Evolutionary conservation across 805 yeast genomes (phyloP).

Genomic region (Suhomyces prunicola): DNA sequence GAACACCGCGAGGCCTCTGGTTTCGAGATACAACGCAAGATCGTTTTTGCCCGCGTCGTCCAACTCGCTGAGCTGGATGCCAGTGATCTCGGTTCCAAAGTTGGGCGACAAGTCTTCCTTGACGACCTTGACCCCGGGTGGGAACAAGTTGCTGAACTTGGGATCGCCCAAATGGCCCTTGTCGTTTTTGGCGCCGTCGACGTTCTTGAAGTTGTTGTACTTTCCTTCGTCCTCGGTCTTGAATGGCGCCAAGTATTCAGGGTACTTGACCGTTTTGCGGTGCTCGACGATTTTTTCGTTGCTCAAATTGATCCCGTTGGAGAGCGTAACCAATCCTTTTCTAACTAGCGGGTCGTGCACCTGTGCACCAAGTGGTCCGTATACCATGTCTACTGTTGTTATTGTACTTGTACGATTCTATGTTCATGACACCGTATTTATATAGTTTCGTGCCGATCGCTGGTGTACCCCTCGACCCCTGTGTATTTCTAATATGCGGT

Average conservation of each 20-base stretch:
- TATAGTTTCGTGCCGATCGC: background rate
- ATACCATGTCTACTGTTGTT: background rate
- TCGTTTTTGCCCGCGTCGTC: slow-evolving; percentile 25
- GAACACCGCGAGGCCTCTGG: slow-evolving; percentile 25
- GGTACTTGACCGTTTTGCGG: slow-evolving; percentile 18
- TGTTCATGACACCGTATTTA: background rate
- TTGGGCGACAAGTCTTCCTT: slow-evolving; percentile 22
- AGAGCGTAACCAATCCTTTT: background rate
- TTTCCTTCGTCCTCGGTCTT: slow-evolving; percentile 17
- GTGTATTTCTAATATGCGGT: background rate
- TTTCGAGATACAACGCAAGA: slow-evolving; percentile 23
- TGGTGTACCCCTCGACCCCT: background rate
- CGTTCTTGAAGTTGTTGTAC: slow-evolving; percentile 17
- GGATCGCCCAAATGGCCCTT: slow-evolving; percentile 26
- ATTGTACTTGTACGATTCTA: background rate
- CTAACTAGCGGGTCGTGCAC: slow-evolving; percentile 6
- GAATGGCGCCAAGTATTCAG: slow-evolving; percentile 17
- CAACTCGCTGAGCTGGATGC: slow-evolving; percentile 23
- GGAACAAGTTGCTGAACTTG: slow-evolving; percentile 17
- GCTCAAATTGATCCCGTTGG: background rate
- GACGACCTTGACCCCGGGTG: slow-evolving; percentile 10
- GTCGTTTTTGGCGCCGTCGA: slow-evolving; percentile 20
- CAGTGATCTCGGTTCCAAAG: slow-evolving; percentile 25
- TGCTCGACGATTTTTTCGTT: slow-evolving; percentile 10
- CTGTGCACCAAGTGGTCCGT: slow-evolving; percentile 9